phyloP scores from a whole-genome alignment of 345 rosid genomes.

The Acer campestre region DNA sequence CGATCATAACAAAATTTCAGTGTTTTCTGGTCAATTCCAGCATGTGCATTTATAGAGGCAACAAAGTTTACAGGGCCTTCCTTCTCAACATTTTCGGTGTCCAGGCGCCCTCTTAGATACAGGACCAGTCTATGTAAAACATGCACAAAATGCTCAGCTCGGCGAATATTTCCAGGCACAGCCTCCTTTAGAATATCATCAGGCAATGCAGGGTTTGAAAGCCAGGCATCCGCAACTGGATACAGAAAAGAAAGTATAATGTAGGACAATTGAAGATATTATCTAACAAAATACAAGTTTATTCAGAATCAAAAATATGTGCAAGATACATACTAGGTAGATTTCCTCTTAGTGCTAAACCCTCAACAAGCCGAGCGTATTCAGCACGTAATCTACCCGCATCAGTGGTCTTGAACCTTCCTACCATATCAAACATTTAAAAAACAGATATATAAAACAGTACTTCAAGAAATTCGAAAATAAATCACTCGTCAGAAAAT shows the following conservation, averaged over 20 bases:
- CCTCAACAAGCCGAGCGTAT: slow-evolving; percentile 90
- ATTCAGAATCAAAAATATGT: background rate
- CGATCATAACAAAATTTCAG: slow-evolving; percentile 97
- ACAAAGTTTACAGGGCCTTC: slow-evolving; percentile 92
- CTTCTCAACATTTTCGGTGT: slow-evolving; percentile 87
- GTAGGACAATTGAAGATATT: background rate
- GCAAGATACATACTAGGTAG: slow-evolving; percentile 59
- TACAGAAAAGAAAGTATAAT: background rate
- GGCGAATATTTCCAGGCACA: slow-evolving; percentile 96
- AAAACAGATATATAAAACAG: slow-evolving; percentile 35
- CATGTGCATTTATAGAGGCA: slow-evolving; percentile 63
- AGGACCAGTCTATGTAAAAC: slow-evolving; percentile 89
- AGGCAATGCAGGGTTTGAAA: slow-evolving; percentile 98
- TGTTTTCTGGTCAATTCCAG: slow-evolving; percentile 94
- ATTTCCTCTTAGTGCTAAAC: slow-evolving; percentile 91
- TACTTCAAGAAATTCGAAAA: slow-evolving; percentile 12
- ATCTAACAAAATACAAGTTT: background rate
- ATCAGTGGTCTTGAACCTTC: slow-evolving; percentile 99
- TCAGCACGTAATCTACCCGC: slow-evolving; percentile 92
- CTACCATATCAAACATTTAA: slow-evolving; percentile 70
- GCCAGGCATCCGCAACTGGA: slow-evolving; percentile 84
- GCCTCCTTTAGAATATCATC: slow-evolving; percentile 94
- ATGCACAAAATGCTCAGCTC: slow-evolving; percentile 94
- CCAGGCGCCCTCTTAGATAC: slow-evolving; percentile 73
- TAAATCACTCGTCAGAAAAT: slow-evolving; percentile 12